A percentile compares a stretch with the other conserved stretches of the same genome.
These are phyloP conservation scores for Annulohypoxylon maeteangense DNA, from an alignment of 495 filamentous ascomycete species.

Conservation along the genomic window DNA sequence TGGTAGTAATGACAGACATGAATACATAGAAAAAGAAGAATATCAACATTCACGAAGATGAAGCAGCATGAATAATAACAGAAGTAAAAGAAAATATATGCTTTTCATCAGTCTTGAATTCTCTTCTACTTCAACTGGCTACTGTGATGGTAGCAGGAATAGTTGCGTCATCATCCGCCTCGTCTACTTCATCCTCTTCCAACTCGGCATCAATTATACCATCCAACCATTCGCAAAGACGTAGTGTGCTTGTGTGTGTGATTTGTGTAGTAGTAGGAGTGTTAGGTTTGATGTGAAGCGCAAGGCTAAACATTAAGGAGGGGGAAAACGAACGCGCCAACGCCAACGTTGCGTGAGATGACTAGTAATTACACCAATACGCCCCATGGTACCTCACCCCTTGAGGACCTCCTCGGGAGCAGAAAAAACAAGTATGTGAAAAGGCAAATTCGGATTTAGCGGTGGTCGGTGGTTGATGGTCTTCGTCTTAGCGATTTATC, in stretches of 20 bases:
- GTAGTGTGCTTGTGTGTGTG: not conserved
- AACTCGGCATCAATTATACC: constrained; percentile 1
- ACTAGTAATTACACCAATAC: constrained; percentile 35
- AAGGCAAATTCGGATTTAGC: constrained; percentile 24
- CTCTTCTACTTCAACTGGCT: constrained; percentile 20
- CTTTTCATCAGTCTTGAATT: constrained; percentile 40
- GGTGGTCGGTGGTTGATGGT: not conserved
- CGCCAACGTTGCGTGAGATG: not conserved
- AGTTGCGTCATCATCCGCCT: not conserved
- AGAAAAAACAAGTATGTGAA: constrained; percentile 26
- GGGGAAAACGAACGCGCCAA: constrained; percentile 4
- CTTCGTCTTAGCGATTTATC: constrained; percentile 11
- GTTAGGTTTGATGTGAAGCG: not conserved
- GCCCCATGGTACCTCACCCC: constrained; percentile 6
- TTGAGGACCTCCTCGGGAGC: not conserved
- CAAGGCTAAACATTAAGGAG: not conserved
- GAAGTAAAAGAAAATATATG: not conserved
- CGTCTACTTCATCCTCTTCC: not conserved
- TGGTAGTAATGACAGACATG: no score
- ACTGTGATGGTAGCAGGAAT: not conserved
- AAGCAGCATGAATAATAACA: not conserved
- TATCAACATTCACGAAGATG: not conserved
- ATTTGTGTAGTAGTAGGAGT: not conserved
- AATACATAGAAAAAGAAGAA: not conserved
- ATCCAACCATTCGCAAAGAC: constrained; percentile 6